A percentile compares a stretch with the other conserved stretches of the same genome.
Conservation (phyloP, 2,329 filamentous ascomycete species). For the Clonostachys solani region DNA sequence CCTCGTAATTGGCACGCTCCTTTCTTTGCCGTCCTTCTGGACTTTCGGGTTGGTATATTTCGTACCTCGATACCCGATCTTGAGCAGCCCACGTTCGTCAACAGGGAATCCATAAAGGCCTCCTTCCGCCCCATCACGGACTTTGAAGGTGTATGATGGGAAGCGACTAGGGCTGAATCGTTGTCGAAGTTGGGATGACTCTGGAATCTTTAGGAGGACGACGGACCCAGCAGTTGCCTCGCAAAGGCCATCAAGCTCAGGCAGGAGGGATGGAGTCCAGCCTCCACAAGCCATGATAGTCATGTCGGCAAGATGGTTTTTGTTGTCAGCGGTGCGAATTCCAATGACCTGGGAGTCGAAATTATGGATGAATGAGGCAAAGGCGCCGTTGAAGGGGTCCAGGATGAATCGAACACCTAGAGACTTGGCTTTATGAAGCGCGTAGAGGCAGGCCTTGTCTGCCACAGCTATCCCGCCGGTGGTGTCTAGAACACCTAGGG, state of each 20-base stretch:
- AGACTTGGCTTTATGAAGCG: conserved; percentile 31
- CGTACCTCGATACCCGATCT: conserved; percentile 44
- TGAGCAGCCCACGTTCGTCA: conserved; percentile 33
- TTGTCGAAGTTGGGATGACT: conserved; percentile 3
- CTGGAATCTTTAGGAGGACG: conserved; percentile 8
- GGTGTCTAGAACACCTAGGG: conserved; percentile 36
- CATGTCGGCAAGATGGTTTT: conserved; percentile 20
- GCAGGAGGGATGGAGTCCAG: conserved; percentile 11
- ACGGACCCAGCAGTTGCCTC: conserved; percentile 12
- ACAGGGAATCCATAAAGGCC: conserved; percentile 44
- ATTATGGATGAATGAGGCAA: conserved; percentile 16
- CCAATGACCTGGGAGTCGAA: conserved; percentile 20
- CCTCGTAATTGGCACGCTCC: conserved; percentile 33
- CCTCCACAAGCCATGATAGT: conserved; percentile 4
- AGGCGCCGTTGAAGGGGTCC: conserved; percentile 17
- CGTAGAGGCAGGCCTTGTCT: conserved; percentile 39
- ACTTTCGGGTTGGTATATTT: conserved; percentile 41
- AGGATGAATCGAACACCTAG: conserved; percentile 37
- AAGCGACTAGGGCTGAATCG: conserved; percentile 8
- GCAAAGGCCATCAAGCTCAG: conserved; percentile 9
- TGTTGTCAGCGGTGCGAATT: conserved; percentile 29
- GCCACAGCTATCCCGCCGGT: conserved; percentile 39
- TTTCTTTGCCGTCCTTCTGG: conserved; percentile 25
- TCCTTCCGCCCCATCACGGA: conserved; percentile 17
- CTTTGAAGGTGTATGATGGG: conserved; percentile 23